phyloP scores from a whole-genome alignment of 306 rosid genomes.

The Cicer yamashitae region DNA sequence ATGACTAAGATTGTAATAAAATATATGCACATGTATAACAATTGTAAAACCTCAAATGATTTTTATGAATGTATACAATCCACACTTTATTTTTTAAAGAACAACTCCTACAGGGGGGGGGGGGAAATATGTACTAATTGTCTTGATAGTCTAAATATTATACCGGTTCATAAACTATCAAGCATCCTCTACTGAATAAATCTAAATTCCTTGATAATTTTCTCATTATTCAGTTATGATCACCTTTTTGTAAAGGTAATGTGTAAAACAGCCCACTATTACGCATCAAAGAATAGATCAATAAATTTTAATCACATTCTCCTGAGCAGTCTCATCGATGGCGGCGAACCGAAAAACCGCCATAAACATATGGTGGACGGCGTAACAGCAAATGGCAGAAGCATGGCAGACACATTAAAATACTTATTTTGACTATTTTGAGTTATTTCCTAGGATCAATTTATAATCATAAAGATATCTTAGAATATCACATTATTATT shows the following conservation, averaged over 20 bases:
- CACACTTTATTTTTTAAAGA: background rate
- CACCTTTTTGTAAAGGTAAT: background rate
- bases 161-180: background rate
- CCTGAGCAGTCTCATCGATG: too few relatives aligned
- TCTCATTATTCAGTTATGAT: background rate
- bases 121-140: background rate
- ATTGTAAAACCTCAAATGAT: background rate
- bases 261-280: background rate
- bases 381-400: too few relatives aligned
- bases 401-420: too few relatives aligned
- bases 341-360: too few relatives aligned
- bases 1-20: background rate
- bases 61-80: background rate
- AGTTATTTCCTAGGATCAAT: too few relatives aligned
- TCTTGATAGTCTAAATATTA: slow-evolving; percentile 11
- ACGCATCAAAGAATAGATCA: background rate
- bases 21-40: background rate
- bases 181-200: slow-evolving; percentile 8
- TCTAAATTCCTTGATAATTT: background rate
- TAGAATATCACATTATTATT: too few relatives aligned
- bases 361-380: too few relatives aligned
- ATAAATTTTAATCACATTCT: too few relatives aligned
- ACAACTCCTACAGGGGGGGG: background rate
- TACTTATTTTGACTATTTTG: too few relatives aligned
- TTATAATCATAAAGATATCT: too few relatives aligned